phyloP scores from a whole-genome alignment of 2,329 filamentous ascomycete genomes.

The Penicillium sp. region DNA sequence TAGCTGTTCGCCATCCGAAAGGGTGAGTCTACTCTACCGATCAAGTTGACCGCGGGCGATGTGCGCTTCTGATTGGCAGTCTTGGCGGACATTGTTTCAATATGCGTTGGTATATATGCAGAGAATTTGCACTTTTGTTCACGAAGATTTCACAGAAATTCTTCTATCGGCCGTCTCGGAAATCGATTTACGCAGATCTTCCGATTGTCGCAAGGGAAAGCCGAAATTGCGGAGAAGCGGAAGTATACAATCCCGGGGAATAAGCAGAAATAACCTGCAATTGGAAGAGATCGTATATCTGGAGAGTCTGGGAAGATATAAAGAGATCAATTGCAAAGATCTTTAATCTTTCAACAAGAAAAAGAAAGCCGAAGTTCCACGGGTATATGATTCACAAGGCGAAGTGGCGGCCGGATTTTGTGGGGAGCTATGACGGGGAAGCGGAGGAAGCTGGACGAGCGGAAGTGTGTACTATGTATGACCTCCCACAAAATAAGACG shows the following conservation, averaged over 20 bases:
- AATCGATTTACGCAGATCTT: conserved; percentile 4
- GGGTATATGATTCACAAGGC: conserved; percentile 16
- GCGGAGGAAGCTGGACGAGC: conserved; percentile 34
- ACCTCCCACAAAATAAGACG: conserved; percentile 1
- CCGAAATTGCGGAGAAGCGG: conserved; percentile 29
- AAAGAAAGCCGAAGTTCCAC: conserved; percentile 1
- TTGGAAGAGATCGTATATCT: not conserved
- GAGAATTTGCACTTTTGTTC: conserved; percentile 3
- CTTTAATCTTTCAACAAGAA: not conserved
- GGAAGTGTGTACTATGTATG: conserved; percentile 24
- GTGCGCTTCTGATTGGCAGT: conserved; percentile 59
- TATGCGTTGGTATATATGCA: conserved; percentile 1
- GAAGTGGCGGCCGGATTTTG: conserved; percentile 23
- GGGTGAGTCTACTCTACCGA: conserved; percentile 52
- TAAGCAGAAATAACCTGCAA: conserved; percentile 1
- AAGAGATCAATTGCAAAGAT: not conserved
- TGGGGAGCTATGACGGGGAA: conserved; percentile 30
- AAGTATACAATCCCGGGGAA: conserved; percentile 26
- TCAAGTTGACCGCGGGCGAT: conserved; percentile 79
- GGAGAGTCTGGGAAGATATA: not conserved
- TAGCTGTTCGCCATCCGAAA: conserved; percentile 5
- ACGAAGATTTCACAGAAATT: not conserved
- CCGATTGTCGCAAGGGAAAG: conserved; percentile 17
- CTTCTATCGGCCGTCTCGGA: not conserved
- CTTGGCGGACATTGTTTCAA: conserved; percentile 51